Percentiles rank a stretch among this genome's conserved stretches.
Evolutionary conservation across 495 filamentous ascomycete genomes (phyloP).

Genomic region (Annulohypoxylon stygium): DNA sequence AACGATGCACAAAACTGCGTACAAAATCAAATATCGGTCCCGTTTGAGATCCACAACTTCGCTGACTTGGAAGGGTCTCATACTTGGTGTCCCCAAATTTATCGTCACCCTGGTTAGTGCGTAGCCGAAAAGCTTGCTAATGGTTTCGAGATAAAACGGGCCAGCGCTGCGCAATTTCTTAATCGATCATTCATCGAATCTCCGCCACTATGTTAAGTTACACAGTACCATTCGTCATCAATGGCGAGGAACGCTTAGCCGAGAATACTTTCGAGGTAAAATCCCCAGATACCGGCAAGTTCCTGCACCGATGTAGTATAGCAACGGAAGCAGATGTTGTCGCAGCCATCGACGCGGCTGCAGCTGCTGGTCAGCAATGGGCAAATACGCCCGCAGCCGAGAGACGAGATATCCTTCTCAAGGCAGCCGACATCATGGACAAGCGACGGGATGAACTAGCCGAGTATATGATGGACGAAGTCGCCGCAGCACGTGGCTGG

Average conservation of each 20-base stretch:
- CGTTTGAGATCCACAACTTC: slow-evolving; percentile 19
- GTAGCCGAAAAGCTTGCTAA: slow-evolving; percentile 26
- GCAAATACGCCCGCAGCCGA: slow-evolving; percentile 68
- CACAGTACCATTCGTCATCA: slow-evolving; percentile 77
- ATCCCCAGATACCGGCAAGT: slow-evolving; percentile 72
- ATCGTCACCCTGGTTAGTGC: slow-evolving; percentile 12
- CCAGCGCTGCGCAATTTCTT: slow-evolving; percentile 12
- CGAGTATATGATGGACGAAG: slow-evolving; percentile 76
- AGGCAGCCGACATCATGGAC: slow-evolving; percentile 76
- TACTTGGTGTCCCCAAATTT: slow-evolving; percentile 16
- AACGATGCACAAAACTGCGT: not conserved
- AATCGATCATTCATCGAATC: slow-evolving; percentile 20
- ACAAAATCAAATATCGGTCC: slow-evolving; percentile 3
- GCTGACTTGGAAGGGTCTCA: slow-evolving; percentile 8
- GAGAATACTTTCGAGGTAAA: slow-evolving; percentile 74
- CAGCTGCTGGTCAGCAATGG: slow-evolving; percentile 80
- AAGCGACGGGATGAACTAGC: slow-evolving; percentile 72
- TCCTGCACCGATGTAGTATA: slow-evolving; percentile 71
- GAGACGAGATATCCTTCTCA: slow-evolving; percentile 78
- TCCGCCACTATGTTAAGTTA: slow-evolving; percentile 46
- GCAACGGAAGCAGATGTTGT: slow-evolving; percentile 73
- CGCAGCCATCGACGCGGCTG: slow-evolving; percentile 72
- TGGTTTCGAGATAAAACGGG: slow-evolving; percentile 22
- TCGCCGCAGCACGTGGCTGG: slow-evolving; percentile 68
- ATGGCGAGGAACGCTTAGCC: slow-evolving; percentile 73